Base-by-base conservation (phyloP, 1,284 basidiomycete genomes). In the Cutaneotrichosporon daszewskae region DNA sequence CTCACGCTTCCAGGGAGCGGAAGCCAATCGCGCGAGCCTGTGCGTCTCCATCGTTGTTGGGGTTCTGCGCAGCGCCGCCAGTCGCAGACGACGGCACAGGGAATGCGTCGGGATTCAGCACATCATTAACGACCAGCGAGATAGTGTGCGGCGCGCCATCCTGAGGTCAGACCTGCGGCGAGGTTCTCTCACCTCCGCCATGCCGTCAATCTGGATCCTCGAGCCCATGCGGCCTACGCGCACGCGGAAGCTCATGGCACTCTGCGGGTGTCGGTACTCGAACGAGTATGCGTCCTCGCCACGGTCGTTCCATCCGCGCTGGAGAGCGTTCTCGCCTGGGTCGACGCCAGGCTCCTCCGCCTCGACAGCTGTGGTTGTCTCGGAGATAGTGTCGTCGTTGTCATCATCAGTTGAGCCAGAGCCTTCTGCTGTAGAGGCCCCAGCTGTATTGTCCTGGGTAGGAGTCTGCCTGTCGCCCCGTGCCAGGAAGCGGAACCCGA, bases 71-170 rank as follows among this genome's bases (percentile, higher is more conserved):
- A 8, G 32, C 37, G 13, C 37, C 27, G 19, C 16, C 49, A 1
- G 60, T 62, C 0, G 63, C 54, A 1, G 56, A 49, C 23, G 64
- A 58, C 2, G 66, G 66, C 17, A 66, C 57, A 8, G 66, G 66
- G 54, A 69, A 69, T 1, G 53, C 43, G 1, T 69, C 58, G 5
- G 59, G 45, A 24, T 67, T 52, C 8, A 69, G 40, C 0, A 75
- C 24, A 36, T 76, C 75, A 5, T 45, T 43, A 2, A 66, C 48
- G 2, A 69, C 46, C 4, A 67, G 32, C 6, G 68, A 68, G 41
- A 74, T 45, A 4, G 68, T 69, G 45, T 69, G 57, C 3, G 75
- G 74, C 28, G 67, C 64, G 32, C 71, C 69, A 37, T 75, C 70
- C 74, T 75, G 49, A 3, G 7, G 31, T 53, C 43, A 36, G 45